Base-by-base conservation (phyloP, 164 flowering plant genomes). In the Berberis thunbergii region DNA sequence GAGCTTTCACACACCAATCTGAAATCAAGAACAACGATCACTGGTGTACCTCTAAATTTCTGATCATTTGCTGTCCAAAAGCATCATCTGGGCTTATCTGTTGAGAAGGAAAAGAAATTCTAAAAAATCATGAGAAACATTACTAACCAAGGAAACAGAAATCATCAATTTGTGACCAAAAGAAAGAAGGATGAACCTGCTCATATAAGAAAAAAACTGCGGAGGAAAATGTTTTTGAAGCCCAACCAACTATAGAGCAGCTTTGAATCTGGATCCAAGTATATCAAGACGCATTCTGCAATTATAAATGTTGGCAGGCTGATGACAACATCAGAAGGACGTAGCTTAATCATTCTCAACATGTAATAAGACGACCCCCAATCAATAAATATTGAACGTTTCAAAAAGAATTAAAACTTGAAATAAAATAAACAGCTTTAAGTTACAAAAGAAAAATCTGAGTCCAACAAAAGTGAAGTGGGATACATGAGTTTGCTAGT, bases 281-380 rank as follows among this genome's bases (percentile, higher is more conserved):
- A 94, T 79, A 94, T 94, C 63, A 94, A 81, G 66, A 94, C 97
- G 66, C 97, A 94, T 74, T 94, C 98, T 86, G 97, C 98, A 84
- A 94, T 94, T 79, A 94, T 87, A 81, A 91, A 91, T 73, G 97
- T 94, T 49, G 98, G 98, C 93, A 91, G 63, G 79, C 98, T 94
- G 96, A 86, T 79, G 75, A 77, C 71, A 77, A 73, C 70, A 79
- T 79, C 83, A 89, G 86, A 78, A 78, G 74, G 64, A 78, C 73
- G 72, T 70, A 71, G 58, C 66, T 74, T 65, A 66, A 67, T 68
- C 58, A 77, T 45, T 73, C 54, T 64, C 56, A 70, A 61, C 39
- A n/a, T 57, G 11, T 6, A 52, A 12, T 52, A 10, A 4, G 11
- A 52, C 54, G n/a, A 12, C 13, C 13, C 3, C 13, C 38, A 7